Conservation (phyloP, 495 filamentous ascomycete species). For the Tuber microsphaerosporum region DNA sequence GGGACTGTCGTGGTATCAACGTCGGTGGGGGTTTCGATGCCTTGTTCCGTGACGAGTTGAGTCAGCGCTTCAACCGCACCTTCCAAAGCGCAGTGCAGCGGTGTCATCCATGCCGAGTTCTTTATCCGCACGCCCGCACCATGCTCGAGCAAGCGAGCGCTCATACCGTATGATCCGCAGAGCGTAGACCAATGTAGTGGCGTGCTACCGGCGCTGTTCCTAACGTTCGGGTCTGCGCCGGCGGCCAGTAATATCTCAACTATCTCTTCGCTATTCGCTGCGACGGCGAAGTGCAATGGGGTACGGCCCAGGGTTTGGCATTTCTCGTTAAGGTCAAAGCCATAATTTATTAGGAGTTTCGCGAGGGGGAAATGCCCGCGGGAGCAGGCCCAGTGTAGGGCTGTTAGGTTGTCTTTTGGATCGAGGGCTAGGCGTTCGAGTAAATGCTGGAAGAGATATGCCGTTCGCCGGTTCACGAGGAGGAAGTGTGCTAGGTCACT, state of each 20-base stretch:
- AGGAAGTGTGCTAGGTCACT: slow-evolving; percentile 7
- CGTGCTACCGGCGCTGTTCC: neutral
- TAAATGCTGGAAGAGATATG: slow-evolving; percentile 5
- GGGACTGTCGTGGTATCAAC: neutral
- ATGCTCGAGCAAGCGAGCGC: neutral
- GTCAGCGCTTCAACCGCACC: neutral
- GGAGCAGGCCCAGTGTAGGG: slow-evolving; percentile 9
- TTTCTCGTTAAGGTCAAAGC: neutral
- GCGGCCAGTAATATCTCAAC: neutral
- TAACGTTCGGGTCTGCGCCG: neutral
- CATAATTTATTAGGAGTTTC: neutral
- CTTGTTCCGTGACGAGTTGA: neutral
- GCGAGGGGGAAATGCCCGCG: neutral
- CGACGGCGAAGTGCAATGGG: neutral
- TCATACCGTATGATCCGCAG: neutral
- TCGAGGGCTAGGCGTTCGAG: slow-evolving; percentile 6
- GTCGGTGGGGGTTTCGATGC: neutral
- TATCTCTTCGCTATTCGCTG: neutral
- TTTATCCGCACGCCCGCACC: neutral
- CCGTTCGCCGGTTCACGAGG: slow-evolving; percentile 5
- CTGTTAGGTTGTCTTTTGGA: neutral
- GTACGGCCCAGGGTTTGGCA: neutral
- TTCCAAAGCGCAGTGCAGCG: neutral
- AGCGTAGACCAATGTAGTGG: neutral
- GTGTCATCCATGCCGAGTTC: neutral